Base-by-base conservation (phyloP, 768 basidiomycete genomes). In the Rubroboletus satanas region DNA sequence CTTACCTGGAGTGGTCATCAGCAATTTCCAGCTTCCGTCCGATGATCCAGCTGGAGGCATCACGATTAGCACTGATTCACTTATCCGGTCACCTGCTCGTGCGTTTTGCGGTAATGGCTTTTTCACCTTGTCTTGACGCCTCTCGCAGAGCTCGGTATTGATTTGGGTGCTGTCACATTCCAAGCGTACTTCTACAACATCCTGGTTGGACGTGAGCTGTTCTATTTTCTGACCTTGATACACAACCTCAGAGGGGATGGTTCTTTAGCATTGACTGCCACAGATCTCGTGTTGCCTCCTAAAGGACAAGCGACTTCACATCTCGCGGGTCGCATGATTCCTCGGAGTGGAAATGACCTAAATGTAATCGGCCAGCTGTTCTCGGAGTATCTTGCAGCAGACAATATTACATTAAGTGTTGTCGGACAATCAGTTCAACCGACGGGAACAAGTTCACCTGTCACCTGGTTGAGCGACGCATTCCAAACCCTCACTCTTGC, bases 31-130 rank as follows among this genome's bases (percentile, higher is more conserved):
- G 63, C 74, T 88, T 52, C 87, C 87, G 1, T 78, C 79, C 4
- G 85, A 88, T 58, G 82, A 85, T 61, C 77, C 83, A 41, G 79
- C 78, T 35, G 87, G 86, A 51, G 86, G 87, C 29, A 88, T 88
- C 55, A 80, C 80, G 49, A 83, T 88, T 48, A 83, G 84, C 59
- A 86, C 84, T 5, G 84, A 85, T 65, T 79, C 84, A 0, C 52
- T 70, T 21, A 87, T 88, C 57, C 85, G 84, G 11, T 88, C 87
- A 14, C 73, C 79, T 54, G 77, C 84, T 61, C 85, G 84, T 85
- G 52, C 38, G 85, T 81, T 15, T n/a, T 44, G 8, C 49, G 15
- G 36, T 38, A 9, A 52, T 38, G 45, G 15, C n/a, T 28, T 26
- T 37, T 18, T 2, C 6, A 43, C 1, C 28, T 15, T 7, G 18